phyloP scores from a whole-genome alignment of 371 early-diverging fungal genomes.

The Sporodiniella umbellata region DNA sequence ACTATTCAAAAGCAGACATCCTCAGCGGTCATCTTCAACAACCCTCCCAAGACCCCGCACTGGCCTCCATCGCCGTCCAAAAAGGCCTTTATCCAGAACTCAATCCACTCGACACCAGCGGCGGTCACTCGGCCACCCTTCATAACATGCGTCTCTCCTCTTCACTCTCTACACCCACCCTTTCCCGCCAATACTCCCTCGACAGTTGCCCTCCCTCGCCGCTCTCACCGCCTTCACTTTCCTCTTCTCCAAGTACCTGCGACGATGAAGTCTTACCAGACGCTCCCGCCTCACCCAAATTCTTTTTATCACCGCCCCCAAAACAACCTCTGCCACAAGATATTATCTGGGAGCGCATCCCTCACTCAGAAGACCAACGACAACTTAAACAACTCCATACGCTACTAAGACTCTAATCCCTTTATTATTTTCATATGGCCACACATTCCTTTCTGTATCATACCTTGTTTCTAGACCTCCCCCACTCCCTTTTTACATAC shows the following conservation, averaged over 20 bases:
- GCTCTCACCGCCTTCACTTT: slow-evolving; percentile 37
- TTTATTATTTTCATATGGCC: too few relatives aligned
- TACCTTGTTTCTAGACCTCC: too few relatives aligned
- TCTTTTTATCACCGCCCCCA: neutral
- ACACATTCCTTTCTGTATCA: too few relatives aligned
- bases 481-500: too few relatives aligned
- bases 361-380: slow-evolving; percentile 48
- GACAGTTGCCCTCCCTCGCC: slow-evolving; percentile 16
- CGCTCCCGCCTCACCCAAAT: slow-evolving; percentile 11
- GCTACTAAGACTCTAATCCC: slow-evolving; percentile 29
- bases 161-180: slow-evolving; percentile 8
- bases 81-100: slow-evolving; percentile 66
- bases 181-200: slow-evolving; percentile 7
- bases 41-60: slow-evolving; percentile 50
- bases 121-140: slow-evolving; percentile 45
- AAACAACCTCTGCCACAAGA: slow-evolving; percentile 28
- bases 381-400: slow-evolving; percentile 39
- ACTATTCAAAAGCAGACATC: slow-evolving; percentile 78
- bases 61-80: slow-evolving; percentile 51
- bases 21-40: slow-evolving; percentile 48
- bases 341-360: slow-evolving; percentile 39
- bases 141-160: slow-evolving; percentile 32
- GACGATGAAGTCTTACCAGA: slow-evolving; percentile 29
- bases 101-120: slow-evolving; percentile 46
- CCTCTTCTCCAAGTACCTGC: slow-evolving; percentile 30